These are phyloP conservation scores for Fusarium praegraminearum DNA, from an alignment of 2,329 filamentous ascomycete genomes.

Conservation along the genomic window DNA sequence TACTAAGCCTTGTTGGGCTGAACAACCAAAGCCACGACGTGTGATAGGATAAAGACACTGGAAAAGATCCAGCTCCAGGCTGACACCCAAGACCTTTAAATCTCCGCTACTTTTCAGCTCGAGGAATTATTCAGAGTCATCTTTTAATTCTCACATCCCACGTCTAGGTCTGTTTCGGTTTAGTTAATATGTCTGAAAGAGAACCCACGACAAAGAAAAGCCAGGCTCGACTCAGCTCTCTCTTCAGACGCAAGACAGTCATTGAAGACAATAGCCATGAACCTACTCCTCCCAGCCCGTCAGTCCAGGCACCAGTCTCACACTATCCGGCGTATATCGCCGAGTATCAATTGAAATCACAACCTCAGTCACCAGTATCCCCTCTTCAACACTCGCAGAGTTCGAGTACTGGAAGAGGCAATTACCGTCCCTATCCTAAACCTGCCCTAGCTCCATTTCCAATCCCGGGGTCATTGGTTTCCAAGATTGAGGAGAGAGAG, in stretches of 20 bases:
- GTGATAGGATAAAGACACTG: background rate
- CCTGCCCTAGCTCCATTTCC: background rate
- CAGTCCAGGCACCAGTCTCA: background rate
- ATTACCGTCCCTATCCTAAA: background rate
- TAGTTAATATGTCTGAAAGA: background rate
- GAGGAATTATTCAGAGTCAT: background rate
- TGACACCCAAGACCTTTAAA: background rate
- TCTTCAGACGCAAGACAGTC: background rate
- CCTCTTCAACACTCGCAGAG: background rate
- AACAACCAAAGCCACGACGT: background rate
- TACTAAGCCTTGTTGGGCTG: slow-evolving; percentile 7
- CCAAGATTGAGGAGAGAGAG: background rate
- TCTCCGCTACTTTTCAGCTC: background rate
- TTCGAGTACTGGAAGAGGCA: background rate
- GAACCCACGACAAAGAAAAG: background rate
- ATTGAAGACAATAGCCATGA: background rate
- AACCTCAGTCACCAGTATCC: background rate
- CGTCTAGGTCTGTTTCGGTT: background rate
- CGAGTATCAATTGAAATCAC: background rate
- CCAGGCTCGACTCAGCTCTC: background rate
- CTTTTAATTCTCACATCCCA: background rate
- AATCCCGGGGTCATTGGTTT: background rate
- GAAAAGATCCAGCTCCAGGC: background rate
- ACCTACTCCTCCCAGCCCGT: background rate
- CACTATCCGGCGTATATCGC: slow-evolving; percentile 2